These are phyloP conservation scores for Tylopilus cervinicoccineus DNA, from an alignment of 768 basidiomycete genomes.

Conservation along the genomic window DNA sequence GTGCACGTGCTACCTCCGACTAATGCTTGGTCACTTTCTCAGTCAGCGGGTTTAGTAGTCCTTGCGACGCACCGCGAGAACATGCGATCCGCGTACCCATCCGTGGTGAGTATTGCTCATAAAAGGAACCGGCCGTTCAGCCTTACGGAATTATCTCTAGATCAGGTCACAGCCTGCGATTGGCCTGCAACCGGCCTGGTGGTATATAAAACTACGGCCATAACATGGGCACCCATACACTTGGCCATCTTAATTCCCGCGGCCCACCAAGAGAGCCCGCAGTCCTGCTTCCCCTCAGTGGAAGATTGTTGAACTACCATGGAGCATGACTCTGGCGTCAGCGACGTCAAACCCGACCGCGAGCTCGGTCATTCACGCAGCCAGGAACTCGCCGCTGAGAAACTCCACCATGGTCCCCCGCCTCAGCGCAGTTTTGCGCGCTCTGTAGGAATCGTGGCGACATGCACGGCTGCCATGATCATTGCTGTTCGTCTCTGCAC, in stretches of 20 bases:
- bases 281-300: neutral
- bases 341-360: constrained; percentile 12
- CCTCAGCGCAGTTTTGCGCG: constrained; percentile 23
- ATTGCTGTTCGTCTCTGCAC: constrained; percentile 28
- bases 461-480: constrained; percentile 40
- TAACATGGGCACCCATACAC: neutral
- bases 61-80: constrained; percentile 6
- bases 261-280: constrained; percentile 1
- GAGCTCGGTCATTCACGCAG: constrained; percentile 10
- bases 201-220: constrained; percentile 18
- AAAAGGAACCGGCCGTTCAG: neutral
- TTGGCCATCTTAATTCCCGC: neutral
- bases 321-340: constrained; percentile 5
- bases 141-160: neutral
- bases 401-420: neutral
- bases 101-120: neutral
- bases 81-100: neutral
- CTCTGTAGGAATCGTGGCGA: constrained; percentile 30
- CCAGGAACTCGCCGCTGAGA: constrained; percentile 10
- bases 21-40: neutral
- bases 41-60: constrained; percentile 21
- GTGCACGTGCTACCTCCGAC: neutral
- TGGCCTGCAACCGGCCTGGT: neutral
- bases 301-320: constrained; percentile 5
- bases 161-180: neutral